Percentiles rank a stretch among this genome's conserved stretches.
phyloP scores from a whole-genome alignment of 2,329 filamentous ascomycete species.

The Pyrenophora graminea region DNA sequence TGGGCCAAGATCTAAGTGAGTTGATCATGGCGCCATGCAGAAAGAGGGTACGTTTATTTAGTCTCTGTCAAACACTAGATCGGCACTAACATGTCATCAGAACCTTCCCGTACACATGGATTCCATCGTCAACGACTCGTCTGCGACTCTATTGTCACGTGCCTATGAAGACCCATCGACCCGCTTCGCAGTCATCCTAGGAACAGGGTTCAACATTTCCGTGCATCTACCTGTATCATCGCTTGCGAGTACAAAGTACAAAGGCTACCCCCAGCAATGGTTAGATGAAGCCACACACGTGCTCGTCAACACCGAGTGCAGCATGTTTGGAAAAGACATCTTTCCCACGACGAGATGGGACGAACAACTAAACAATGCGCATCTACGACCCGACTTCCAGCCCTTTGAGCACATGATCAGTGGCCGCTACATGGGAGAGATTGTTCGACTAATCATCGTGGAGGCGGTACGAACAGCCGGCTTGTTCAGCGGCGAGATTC shows the following conservation, averaged over 20 bases:
- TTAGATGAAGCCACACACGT: slow-evolving; percentile 62
- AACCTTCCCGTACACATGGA: slow-evolving; percentile 62
- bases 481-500: slow-evolving; percentile 62
- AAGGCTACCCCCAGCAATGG: slow-evolving; percentile 59
- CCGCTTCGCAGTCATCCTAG: slow-evolving; percentile 66
- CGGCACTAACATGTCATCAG: slow-evolving; percentile 29
- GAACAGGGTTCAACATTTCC: slow-evolving; percentile 68
- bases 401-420: slow-evolving; percentile 68
- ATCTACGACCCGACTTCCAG: slow-evolving; percentile 65
- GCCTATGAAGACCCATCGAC: slow-evolving; percentile 65
- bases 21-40: slow-evolving; percentile 64
- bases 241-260: slow-evolving; percentile 61
- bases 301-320: slow-evolving; percentile 68
- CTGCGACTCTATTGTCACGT: slow-evolving; percentile 64
- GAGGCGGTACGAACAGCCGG: slow-evolving; percentile 62
- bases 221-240: slow-evolving; percentile 62
- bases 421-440: slow-evolving; percentile 67
- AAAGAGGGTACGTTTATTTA: slow-evolving; percentile 46
- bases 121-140: slow-evolving; percentile 67
- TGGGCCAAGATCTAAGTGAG: slow-evolving; percentile 63
- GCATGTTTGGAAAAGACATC: slow-evolving; percentile 66
- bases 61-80: neutral
- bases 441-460: slow-evolving; percentile 63
- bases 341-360: slow-evolving; percentile 66
- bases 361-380: slow-evolving; percentile 60